Evolutionary conservation across 2,329 filamentous ascomycete genomes (phyloP).

Genomic region (Dichotomopilus funicola): DNA sequence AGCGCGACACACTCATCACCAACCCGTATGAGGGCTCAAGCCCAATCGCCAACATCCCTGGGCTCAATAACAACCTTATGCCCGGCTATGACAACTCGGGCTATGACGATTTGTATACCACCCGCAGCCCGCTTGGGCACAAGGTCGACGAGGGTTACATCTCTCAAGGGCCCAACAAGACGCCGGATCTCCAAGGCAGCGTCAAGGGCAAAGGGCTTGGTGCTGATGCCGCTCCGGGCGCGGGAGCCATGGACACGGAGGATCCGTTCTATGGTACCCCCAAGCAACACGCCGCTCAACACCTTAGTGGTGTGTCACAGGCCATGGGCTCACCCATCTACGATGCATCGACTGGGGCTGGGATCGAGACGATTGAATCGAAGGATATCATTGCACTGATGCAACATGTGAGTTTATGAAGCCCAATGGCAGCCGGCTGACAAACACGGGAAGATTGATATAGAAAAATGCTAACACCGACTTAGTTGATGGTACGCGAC

Average conservation of each 20-base stretch:
- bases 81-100: conserved; percentile 21
- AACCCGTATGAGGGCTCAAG: conserved; percentile 62
- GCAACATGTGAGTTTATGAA: conserved; percentile 66
- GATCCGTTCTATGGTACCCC: conserved; percentile 62
- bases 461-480: conserved; percentile 21
- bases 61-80: conserved; percentile 45
- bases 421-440: too few species aligned
- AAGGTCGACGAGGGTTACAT: conserved; percentile 86
- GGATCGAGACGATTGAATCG: conserved; percentile 86
- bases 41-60: conserved; percentile 51
- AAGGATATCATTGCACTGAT: conserved; percentile 96
- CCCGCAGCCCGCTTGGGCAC: conserved; percentile 51
- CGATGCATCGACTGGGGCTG: conserved; percentile 78
- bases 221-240: conserved; percentile 41
- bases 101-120: conserved; percentile 36
- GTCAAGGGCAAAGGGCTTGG: conserved; percentile 51
- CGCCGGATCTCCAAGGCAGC: conserved; percentile 44
- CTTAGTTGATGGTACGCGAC: conserved; percentile 82
- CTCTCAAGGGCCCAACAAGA: conserved; percentile 59
- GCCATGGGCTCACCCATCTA: conserved; percentile 86
- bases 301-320: conserved; percentile 84
- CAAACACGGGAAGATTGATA: too few species aligned
- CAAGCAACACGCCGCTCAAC: conserved; percentile 47
- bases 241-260: conserved; percentile 42
- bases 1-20: conserved; percentile 59